Evolutionary conservation across 1,284 basidiomycete species (phyloP).

Genomic region (Trametes polyzona): DNA sequence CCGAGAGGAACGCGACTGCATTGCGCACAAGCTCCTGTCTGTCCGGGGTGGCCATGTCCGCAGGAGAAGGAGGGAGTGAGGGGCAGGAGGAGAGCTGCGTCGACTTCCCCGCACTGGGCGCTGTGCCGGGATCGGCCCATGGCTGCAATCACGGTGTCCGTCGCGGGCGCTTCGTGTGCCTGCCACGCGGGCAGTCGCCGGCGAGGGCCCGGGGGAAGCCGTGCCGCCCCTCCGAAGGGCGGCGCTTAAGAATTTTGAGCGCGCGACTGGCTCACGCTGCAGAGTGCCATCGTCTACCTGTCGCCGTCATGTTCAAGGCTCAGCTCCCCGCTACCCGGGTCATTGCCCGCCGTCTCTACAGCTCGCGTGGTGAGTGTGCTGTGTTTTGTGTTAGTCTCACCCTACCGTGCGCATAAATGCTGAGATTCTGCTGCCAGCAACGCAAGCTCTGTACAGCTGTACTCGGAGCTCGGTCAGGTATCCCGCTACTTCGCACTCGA

Average conservation of each 20-base stretch:
- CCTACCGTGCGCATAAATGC: neutral
- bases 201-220: constrained; percentile 18
- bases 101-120: constrained; percentile 8
- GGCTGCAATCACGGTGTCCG: constrained; percentile 7
- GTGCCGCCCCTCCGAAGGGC: constrained; percentile 22
- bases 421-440: constrained; percentile 27
- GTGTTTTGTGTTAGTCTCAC: neutral
- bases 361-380: constrained; percentile 48
- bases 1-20: constrained; percentile 81
- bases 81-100: neutral
- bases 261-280: constrained; percentile 4
- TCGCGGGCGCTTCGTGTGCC: neutral
- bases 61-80: neutral
- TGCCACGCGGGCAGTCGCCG: constrained; percentile 8
- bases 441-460: constrained; percentile 36
- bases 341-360: constrained; percentile 52
- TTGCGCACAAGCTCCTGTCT: constrained; percentile 77
- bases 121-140: constrained; percentile 8
- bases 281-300: constrained; percentile 21
- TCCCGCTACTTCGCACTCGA: constrained; percentile 24
- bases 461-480: constrained; percentile 35
- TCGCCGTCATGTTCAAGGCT: constrained; percentile 43
- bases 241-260: constrained; percentile 26
- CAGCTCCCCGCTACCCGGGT: constrained; percentile 55
- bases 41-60: constrained; percentile 52